These are phyloP conservation scores for Macrocybe gigantea DNA, from an alignment of 768 basidiomycete genomes.

Conservation along the genomic window DNA sequence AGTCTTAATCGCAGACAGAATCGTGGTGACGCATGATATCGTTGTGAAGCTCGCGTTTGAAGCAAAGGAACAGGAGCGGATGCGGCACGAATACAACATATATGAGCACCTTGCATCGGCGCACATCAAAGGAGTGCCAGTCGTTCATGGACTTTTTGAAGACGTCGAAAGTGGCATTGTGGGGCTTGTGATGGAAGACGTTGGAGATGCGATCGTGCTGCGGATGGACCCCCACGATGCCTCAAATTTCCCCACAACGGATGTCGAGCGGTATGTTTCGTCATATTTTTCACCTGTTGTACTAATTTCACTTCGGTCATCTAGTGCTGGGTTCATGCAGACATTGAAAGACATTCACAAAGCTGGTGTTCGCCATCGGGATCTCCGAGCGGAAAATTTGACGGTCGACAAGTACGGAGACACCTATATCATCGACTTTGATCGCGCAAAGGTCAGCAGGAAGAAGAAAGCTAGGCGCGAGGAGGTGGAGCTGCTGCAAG, in stretches of 20 bases:
- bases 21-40: neutral
- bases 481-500: neutral
- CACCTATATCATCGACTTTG: conserved; percentile 9
- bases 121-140: conserved; percentile 8
- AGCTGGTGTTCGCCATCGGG: conserved; percentile 10
- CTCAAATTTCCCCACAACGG: neutral
- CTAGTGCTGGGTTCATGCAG: conserved; percentile 5
- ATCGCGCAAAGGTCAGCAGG: conserved; percentile 1
- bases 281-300: neutral
- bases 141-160: conserved; percentile 9
- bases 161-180: conserved; percentile 8
- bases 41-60: conserved; percentile 13
- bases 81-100: conserved; percentile 11
- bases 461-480: neutral
- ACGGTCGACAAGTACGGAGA: conserved; percentile 4
- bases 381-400: conserved; percentile 8
- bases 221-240: neutral
- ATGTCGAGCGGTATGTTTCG: conserved; percentile 1
- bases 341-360: conserved; percentile 4
- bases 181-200: conserved; percentile 11
- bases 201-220: conserved; percentile 3
- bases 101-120: conserved; percentile 1
- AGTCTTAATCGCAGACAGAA: neutral
- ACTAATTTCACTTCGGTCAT: neutral
- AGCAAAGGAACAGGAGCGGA: conserved; percentile 3